A percentile compares a stretch with the other conserved stretches of the same genome.
phyloP scores from a whole-genome alignment of 495 filamentous ascomycete species.

The Penicillium lividum region DNA sequence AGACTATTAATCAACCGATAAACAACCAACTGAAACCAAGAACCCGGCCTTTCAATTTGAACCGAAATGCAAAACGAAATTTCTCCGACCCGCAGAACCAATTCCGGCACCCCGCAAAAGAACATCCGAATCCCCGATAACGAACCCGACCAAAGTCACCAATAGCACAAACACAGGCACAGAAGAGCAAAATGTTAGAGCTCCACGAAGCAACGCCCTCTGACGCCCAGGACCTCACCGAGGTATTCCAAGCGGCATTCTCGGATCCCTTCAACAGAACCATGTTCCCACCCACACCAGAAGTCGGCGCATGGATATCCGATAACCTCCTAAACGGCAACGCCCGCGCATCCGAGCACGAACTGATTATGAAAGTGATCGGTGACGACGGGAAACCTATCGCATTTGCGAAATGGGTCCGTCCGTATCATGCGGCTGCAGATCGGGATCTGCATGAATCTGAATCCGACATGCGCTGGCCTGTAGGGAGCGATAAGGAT shows the following conservation, averaged over 20 bases:
- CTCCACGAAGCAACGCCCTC: not conserved
- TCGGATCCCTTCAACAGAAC: conserved; percentile 18
- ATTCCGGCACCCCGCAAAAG: not conserved
- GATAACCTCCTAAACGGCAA: conserved; percentile 4
- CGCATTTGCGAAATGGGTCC: conserved; percentile 32
- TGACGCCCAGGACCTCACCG: conserved; percentile 21
- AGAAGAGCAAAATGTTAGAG: not conserved
- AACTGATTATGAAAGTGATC: conserved; percentile 22
- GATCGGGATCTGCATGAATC: conserved; percentile 12
- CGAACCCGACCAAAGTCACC: not conserved
- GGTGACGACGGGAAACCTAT: conserved; percentile 14
- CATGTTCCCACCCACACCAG: conserved; percentile 31
- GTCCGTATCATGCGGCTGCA: conserved; percentile 8
- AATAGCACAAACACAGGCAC: not conserved
- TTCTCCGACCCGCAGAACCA: conserved; percentile 1
- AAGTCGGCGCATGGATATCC: conserved; percentile 24
- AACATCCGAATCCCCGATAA: not conserved
- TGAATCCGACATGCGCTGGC: no score
- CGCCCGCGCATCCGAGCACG: not conserved
- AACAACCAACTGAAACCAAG: no score
- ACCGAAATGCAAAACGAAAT: not conserved
- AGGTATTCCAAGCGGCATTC: conserved; percentile 29
- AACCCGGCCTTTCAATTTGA: no score
- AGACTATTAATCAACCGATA: no score
- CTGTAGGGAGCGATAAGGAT: no score